Evolutionary conservation across 345 rosid species (phyloP).

Genomic region (Aegle marmelos): DNA sequence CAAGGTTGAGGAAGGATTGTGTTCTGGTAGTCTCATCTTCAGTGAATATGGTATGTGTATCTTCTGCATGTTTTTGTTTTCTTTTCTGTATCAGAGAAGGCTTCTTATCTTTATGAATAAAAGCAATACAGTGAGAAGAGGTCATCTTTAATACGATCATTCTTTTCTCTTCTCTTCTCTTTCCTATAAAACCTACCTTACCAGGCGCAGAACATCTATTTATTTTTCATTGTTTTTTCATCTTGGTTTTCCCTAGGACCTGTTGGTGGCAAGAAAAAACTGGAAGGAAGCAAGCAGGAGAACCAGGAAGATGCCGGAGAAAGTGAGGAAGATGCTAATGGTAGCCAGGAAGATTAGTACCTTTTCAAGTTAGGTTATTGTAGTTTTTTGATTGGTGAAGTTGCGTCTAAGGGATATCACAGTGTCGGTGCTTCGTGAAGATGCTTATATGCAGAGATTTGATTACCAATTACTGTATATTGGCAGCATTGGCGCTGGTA

Average conservation of each 20-base stretch:
- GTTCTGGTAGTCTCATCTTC: conserved; percentile 81
- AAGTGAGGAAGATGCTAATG: conserved; percentile 2
- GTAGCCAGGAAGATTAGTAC: conserved; percentile 12
- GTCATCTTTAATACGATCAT: background rate
- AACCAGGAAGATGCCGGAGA: conserved; percentile 13
- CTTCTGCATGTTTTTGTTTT: conserved; percentile 2
- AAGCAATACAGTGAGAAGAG: background rate
- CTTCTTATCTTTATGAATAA: background rate
- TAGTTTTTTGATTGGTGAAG: background rate
- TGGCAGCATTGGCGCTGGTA: background rate
- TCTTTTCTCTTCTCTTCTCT: background rate
- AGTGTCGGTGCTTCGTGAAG: background rate
- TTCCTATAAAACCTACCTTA: background rate
- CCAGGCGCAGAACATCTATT: background rate
- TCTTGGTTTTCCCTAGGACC: conserved; percentile 17
- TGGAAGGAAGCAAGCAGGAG: conserved; percentile 11
- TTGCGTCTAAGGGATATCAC: background rate
- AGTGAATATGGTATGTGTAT: conserved; percentile 50
- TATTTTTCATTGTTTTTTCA: background rate
- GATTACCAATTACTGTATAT: background rate
- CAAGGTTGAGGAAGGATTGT: conserved; percentile 87
- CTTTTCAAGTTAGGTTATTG: background rate
- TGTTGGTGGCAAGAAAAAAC: conserved; percentile 22
- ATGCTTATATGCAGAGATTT: background rate
- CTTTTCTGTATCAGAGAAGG: background rate